Base-by-base conservation (phyloP, 495 filamentous ascomycete genomes). In the Aspergillus nidulans region DNA sequence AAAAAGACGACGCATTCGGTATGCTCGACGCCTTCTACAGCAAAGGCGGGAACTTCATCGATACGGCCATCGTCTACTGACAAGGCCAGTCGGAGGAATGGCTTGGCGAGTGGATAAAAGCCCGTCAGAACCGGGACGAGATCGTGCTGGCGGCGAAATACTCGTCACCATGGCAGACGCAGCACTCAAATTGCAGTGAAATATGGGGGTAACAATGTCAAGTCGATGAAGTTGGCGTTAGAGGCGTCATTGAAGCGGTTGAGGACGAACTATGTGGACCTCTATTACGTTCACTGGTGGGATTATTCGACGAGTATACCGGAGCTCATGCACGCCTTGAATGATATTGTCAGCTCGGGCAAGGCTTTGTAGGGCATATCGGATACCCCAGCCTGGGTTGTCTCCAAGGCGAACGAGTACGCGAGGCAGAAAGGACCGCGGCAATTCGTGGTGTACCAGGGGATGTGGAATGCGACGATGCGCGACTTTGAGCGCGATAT, bases 71-170 rank as follows among this genome's bases (percentile, higher is more conserved):
- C 62, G 81, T 77, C 65, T 91, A 92, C 71, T 74, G 83, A 24
- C 74, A 73, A 1, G 69, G 74, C 10, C 85, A 91, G 58, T 69
- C 68, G 52, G 84, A 82, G 55, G 71, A 90, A 51, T 87, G 85
- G 86, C 71, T 92, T 46, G 88, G 88, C 16, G 88, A 91, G 55
- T 91, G 88, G 88, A 83, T 91, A 80, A 70, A 72, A 13, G 32
- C 79, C 81, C 53, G 67, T 36, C 69, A 77, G 5, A 68, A 78
- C 18, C 84, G 81, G 25, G 87, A 85, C 26, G 87, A 90, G 64
- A 88, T 89, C 69, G 81, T 91, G 2, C 21, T 92, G 49, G 86
- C 87, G 0, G 91, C 88, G 36, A 92, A 90, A 62, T 92, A 79
- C 68, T 84, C 82, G 10, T 79, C 77, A 18, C 54, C 62, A 0